Base-by-base conservation (phyloP, 768 basidiomycete genomes). In the Psilocybe subaeruginosa region DNA sequence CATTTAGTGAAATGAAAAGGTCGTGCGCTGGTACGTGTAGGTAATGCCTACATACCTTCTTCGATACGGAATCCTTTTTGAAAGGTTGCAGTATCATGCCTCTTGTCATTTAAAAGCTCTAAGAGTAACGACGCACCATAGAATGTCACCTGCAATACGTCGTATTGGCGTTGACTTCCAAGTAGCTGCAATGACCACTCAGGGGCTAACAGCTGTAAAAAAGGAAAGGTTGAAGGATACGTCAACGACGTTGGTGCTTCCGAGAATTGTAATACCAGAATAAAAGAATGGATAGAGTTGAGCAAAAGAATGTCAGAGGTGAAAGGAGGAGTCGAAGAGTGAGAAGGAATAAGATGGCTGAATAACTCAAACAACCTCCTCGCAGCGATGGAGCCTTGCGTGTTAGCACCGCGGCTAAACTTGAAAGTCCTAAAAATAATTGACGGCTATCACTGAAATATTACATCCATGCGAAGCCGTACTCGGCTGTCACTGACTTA, bases 261-360 rank as follows among this genome's bases (percentile, higher is more conserved):
- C 17, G 6, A 3, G 4, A 48, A 16, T 11, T 14, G 14, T 9
- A 16, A 19, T 3, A 43, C 14, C 19, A 56, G 43, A 54, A 37
- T 16, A 39, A 54, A 54, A 37, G 53, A 54, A 39, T 54, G 53
- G n/a, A 37, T 39, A 37, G 53, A 54, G 33, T 54, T 54, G 8
- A 35, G 4, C 51, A n/a, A 33, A 33, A 37, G 17, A n/a, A 35
- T 14, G 16, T 54, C 31, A 35, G 51, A 16, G 35, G 12, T 17
- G 14, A 27, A 29, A 29, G 31, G 51, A 52, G 27, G 6, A 52
- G 51, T 52, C 9, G 51, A 14, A 27, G 14, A 30, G 14, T 29
- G 33, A 35, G 33, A 35, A 35, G 33, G 33, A 35, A 2, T 7
- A 35, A 35, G 11, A 11, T 35, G 33, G 33, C 11, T 35, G 33